Conservation (phyloP, 148 eudicot species). For the Rhododendron vialii region DNA sequence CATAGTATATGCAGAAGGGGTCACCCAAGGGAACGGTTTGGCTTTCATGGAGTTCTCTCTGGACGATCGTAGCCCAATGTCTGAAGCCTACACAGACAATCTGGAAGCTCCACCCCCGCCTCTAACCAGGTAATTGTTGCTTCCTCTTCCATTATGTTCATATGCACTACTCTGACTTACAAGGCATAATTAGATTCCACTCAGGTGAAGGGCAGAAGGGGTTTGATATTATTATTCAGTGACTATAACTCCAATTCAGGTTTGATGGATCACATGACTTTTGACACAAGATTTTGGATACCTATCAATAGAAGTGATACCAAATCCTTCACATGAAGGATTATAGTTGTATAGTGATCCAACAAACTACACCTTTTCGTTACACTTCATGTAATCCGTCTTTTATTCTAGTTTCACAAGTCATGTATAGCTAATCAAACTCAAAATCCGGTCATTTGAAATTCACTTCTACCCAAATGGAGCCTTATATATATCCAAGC, state of each 20-base stretch:
- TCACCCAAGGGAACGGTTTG: conserved; percentile 91
- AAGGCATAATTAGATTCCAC: background rate
- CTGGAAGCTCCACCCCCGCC: conserved; percentile 67
- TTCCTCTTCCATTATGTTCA: background rate
- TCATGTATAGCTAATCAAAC: background rate
- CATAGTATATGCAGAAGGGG: conserved; percentile 94
- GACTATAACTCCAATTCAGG: background rate
- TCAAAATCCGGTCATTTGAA: background rate
- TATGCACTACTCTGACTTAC: background rate
- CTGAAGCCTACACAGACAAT: conserved; percentile 77
- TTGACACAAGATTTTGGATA: background rate
- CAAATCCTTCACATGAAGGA: background rate
- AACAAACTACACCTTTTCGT: background rate
- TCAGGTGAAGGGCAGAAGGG: background rate
- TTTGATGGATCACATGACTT: background rate
- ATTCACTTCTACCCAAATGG: background rate
- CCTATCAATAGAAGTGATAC: background rate
- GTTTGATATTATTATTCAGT: background rate
- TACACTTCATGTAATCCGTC: background rate
- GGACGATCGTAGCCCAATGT: conserved; percentile 94
- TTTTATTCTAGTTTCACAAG: background rate
- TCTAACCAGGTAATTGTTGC: conserved; percentile 53
- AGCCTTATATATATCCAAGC: background rate
- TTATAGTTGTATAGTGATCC: background rate
- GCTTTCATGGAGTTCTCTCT: conserved; percentile 96